A percentile compares a stretch with the other conserved stretches of the same genome.
phyloP scores from a whole-genome alignment of 805 yeast genomes.

The Candida insectorum region DNA sequence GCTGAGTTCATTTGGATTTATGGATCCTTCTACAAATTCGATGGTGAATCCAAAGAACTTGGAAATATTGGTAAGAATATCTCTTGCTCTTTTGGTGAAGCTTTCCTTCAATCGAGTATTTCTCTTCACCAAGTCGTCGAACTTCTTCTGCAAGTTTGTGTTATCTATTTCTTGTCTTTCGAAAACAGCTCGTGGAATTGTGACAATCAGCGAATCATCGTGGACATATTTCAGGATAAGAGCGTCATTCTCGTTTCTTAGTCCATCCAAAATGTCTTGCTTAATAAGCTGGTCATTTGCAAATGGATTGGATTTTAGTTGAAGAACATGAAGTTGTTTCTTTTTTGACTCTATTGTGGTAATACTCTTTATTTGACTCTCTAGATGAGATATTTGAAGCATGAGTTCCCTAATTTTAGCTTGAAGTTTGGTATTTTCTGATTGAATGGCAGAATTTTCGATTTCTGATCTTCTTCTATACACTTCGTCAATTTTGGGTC shows the following conservation, averaged over 20 bases:
- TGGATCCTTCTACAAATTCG: constrained; percentile 53
- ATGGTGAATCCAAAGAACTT: constrained; percentile 69
- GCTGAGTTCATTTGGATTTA: constrained; percentile 44
- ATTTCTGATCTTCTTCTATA: constrained; percentile 13
- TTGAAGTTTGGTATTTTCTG: constrained; percentile 37
- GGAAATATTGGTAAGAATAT: constrained; percentile 64
- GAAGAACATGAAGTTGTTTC: constrained; percentile 46
- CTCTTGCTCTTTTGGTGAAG: constrained; percentile 64
- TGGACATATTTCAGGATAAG: constrained; percentile 33
- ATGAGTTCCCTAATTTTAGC: constrained; percentile 35
- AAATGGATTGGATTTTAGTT: constrained; percentile 65
- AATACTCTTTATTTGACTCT: constrained; percentile 30
- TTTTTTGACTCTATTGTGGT: constrained; percentile 17
- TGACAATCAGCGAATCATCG: constrained; percentile 16
- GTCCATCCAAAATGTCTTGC: constrained; percentile 44
- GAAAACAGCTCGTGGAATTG: constrained; percentile 60
- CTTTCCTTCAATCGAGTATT: constrained; percentile 52
- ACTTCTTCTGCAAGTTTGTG: constrained; percentile 42
- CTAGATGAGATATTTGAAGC: constrained; percentile 31
- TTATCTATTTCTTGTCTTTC: constrained; percentile 59
- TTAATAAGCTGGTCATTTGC: constrained; percentile 59
- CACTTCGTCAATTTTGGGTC: constrained; percentile 24
- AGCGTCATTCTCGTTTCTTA: constrained; percentile 54
- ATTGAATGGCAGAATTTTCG: constrained; percentile 20
- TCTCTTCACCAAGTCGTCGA: constrained; percentile 50